Evolutionary conservation across 805 yeast species (phyloP).

Genomic region (Candida insectorum): DNA sequence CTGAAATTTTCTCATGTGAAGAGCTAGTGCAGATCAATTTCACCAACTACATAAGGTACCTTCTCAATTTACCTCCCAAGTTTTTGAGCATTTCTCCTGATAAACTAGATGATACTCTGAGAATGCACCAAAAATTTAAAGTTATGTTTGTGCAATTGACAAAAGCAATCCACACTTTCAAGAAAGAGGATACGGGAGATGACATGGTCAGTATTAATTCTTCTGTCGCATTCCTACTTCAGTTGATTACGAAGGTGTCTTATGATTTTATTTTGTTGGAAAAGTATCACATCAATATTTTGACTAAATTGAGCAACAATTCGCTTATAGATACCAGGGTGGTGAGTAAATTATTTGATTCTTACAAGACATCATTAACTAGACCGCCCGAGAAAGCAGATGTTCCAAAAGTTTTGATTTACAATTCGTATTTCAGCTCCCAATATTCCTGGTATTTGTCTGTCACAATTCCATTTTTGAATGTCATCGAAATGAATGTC

Average conservation of each 20-base stretch:
- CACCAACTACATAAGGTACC: constrained; percentile 32
- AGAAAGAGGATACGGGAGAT: constrained; percentile 27
- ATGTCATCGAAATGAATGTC: constrained; percentile 31
- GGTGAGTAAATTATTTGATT: constrained; percentile 20
- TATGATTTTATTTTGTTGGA: constrained; percentile 39
- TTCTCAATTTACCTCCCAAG: constrained; percentile 28
- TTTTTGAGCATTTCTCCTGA: constrained; percentile 9
- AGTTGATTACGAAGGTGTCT: constrained; percentile 29
- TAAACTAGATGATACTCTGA: constrained; percentile 18
- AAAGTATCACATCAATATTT: constrained; percentile 34
- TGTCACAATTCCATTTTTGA: constrained; percentile 32
- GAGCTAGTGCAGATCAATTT: constrained; percentile 38
- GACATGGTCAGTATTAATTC: constrained; percentile 12
- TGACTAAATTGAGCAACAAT: constrained; percentile 30
- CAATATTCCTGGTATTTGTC: constrained; percentile 39
- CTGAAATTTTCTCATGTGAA: constrained; percentile 20
- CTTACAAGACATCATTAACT: constrained; percentile 8
- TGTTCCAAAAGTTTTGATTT: constrained; percentile 30
- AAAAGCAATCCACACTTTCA: constrained; percentile 21
- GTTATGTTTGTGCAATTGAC: constrained; percentile 22
- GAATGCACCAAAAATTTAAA: constrained; percentile 27
- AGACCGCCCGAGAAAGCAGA: constrained; percentile 9
- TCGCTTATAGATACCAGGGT: constrained; percentile 26
- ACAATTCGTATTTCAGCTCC: constrained; percentile 29
- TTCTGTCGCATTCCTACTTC: constrained; percentile 21